Conservation (phyloP, 331 rosid species). For the Malus hybrid region DNA sequence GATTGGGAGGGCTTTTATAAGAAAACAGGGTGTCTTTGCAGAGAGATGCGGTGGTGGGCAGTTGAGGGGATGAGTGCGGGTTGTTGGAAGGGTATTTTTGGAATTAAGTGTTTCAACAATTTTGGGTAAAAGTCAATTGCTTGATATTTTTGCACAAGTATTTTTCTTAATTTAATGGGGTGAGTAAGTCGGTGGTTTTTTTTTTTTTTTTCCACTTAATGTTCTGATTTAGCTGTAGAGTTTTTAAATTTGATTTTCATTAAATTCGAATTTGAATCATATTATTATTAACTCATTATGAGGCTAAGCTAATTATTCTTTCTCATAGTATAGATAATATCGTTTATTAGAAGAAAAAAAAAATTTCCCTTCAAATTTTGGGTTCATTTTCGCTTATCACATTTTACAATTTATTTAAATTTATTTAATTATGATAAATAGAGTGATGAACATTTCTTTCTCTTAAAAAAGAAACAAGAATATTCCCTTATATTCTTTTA, state of each 20-base stretch:
- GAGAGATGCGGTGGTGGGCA: neutral
- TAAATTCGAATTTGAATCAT: too few relatives aligned
- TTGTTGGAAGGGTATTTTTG: neutral
- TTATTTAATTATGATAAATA: too few relatives aligned
- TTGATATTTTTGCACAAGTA: neutral
- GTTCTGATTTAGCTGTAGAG: neutral
- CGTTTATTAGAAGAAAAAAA: too few relatives aligned
- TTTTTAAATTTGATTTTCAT: too few relatives aligned
- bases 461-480: too few relatives aligned
- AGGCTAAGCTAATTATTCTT: accelerated
- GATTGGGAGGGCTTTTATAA: conserved; percentile 40
- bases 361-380: too few relatives aligned
- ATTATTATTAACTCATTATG: too few relatives aligned
- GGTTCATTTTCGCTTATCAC: too few relatives aligned
- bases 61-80: neutral
- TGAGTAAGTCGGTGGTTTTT: neutral
- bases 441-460: too few relatives aligned
- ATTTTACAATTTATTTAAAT: too few relatives aligned
- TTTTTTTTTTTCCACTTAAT: too few relatives aligned
- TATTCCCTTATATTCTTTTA: too few relatives aligned
- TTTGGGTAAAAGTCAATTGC: neutral
- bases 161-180: neutral
- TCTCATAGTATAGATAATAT: accelerated
- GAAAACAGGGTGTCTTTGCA: neutral
- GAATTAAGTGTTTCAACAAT: neutral